Conservation (phyloP, 495 filamentous ascomycete species). For the Aspergillus haitiensis region DNA sequence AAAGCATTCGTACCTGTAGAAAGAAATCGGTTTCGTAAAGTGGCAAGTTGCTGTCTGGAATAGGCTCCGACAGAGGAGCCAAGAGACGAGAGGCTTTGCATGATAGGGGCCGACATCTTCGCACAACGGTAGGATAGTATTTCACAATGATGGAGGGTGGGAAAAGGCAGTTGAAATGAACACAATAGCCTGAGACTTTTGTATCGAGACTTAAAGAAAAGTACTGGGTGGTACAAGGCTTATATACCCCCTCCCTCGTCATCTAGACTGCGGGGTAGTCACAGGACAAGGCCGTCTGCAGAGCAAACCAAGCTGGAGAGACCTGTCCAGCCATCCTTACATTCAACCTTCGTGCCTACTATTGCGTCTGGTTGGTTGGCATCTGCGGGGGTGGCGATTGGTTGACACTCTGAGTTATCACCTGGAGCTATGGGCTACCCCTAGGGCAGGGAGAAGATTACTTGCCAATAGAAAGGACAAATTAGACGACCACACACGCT, state of each 20-base stretch:
- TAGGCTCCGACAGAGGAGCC: constrained; percentile 24
- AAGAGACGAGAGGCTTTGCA: constrained; percentile 25
- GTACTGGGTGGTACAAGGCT: constrained; percentile 21
- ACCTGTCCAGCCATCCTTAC: constrained; percentile 15
- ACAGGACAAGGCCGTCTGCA: constrained; percentile 10
- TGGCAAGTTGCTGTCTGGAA: constrained; percentile 22
- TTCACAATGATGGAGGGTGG: neutral
- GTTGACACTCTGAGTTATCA: neutral
- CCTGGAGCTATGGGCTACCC: neutral
- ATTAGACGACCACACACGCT: constrained; percentile 3
- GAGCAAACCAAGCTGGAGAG: constrained; percentile 6
- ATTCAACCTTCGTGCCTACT: neutral
- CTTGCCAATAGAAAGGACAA: neutral
- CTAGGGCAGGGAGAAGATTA: neutral
- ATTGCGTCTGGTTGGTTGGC: neutral
- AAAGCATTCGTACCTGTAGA: constrained; percentile 22
- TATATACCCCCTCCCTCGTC: constrained; percentile 20
- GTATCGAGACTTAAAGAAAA: neutral
- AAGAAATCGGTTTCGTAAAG: constrained; percentile 25
- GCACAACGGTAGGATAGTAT: neutral
- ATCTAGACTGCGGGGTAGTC: constrained; percentile 23
- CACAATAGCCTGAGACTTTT: constrained; percentile 9
- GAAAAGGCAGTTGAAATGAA: neutral
- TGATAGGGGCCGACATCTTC: constrained; percentile 27
- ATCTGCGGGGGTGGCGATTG: constrained; percentile 14